Conservation (phyloP, 202 grass and related monocot species). For the Dendrocalamus latiflorus region DNA sequence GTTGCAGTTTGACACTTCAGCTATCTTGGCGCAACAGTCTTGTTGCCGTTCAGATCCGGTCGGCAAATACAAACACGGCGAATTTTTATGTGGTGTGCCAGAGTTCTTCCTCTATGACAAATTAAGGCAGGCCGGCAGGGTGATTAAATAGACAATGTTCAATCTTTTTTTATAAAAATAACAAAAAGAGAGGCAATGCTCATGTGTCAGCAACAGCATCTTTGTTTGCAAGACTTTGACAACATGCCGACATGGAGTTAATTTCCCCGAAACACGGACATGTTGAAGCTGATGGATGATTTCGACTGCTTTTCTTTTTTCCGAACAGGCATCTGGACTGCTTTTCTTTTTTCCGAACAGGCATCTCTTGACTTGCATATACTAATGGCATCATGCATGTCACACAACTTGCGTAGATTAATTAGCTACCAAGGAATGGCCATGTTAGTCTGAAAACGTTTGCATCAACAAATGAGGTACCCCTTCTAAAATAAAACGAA, state of each 20-base stretch:
- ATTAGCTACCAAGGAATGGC: neutral
- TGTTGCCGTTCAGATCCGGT: neutral
- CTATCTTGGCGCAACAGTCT: too few species aligned
- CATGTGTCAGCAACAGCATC: neutral
- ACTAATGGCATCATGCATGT: neutral
- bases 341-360: neutral
- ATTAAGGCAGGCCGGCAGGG: too few species aligned
- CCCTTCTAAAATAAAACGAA: neutral
- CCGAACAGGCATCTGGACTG: too few species aligned
- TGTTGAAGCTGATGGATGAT: slow-evolving; percentile 22
- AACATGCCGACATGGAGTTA: slow-evolving; percentile 24
- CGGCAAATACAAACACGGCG: neutral
- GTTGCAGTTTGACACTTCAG: too few species aligned
- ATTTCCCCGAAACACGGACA: slow-evolving; percentile 1
- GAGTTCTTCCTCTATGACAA: too few species aligned
- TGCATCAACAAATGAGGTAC: neutral
- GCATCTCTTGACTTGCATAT: slow-evolving; percentile 8
- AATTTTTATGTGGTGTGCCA: neutral
- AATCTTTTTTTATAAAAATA: too few species aligned
- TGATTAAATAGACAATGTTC: neutral
- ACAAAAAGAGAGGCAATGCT: neutral
- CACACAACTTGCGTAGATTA: neutral
- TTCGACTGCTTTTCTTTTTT: neutral
- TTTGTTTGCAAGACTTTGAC: slow-evolving; percentile 16
- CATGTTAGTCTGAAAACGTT: neutral